Base-by-base conservation (phyloP, 768 basidiomycete genomes). In the Lactarius pseudohatsudake region DNA sequence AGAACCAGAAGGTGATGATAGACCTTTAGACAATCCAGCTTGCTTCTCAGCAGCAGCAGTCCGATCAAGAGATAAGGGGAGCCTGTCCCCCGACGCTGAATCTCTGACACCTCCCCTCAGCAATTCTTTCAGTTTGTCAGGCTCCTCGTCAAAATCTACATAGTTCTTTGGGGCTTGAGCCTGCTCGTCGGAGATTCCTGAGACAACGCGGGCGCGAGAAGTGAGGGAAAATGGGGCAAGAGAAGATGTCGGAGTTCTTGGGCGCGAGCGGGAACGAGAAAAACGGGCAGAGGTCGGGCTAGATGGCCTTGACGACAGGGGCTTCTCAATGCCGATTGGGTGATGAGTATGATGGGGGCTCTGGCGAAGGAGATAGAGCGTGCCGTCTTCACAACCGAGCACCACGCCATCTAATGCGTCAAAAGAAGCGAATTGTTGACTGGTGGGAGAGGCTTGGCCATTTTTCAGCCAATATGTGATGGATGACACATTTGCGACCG, bases 141-240 rank as follows among this genome's bases (percentile, higher is more conserved):
- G 81, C 72, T 94, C 92, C 54, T 92, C 89, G 2, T 93, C 92
- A 64, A 86, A 91, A 72, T 94, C 92, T 1, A 92, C 87, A 72
- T 84, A 87, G 70, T 86, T 91, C 76, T 84, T 91, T 0, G 90
- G 86, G 0, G 91, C 92, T 74, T 92, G 89, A 0, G 84, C 90
- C 66, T 84, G 83, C 66, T 91, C 88, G 10, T 79, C 79, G 9
- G 85, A 90, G 5, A 94, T 77, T 13, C 86, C 87, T n/a, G 91
- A 89, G 1, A 91, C 88, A 6, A 88, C 82, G 6, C 84, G 81
- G 20, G 89, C 82, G 59, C 86, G 83, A 32, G 82, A 76, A n/a
- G 82, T 76, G 13, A 87, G 75, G 43, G 79, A 79, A 73, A 89
- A 87, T 4, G 85, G 83, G 10, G 81, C 68, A 64, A 79, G 62